phyloP scores from a whole-genome alignment of 2,329 filamentous ascomycete genomes.

The Colletotrichum godetiae region DNA sequence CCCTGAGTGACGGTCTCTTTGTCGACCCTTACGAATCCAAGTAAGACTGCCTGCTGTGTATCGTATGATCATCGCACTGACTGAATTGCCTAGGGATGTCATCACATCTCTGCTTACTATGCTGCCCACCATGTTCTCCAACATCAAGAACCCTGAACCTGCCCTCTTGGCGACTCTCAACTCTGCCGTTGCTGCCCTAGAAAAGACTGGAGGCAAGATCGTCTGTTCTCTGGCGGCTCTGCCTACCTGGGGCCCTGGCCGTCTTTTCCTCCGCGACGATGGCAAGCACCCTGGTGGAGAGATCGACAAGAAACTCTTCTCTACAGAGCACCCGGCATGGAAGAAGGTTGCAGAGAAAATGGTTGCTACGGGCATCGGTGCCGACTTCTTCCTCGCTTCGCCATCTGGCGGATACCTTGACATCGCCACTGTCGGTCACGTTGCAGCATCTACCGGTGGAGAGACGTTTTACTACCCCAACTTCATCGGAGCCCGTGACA shows the following conservation, averaged over 20 bases:
- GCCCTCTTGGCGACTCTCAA: conserved; percentile 87
- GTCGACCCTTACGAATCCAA: conserved; percentile 94
- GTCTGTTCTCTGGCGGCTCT: conserved; percentile 88
- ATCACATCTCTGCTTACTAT: conserved; percentile 88
- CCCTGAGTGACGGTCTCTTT: conserved; percentile 90
- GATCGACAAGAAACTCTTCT: conserved; percentile 90
- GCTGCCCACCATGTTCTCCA: conserved; percentile 87
- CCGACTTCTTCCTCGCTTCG: conserved; percentile 94
- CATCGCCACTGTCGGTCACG: conserved; percentile 90
- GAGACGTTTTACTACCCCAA: conserved; percentile 98
- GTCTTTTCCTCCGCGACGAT: conserved; percentile 87
- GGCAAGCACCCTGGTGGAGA: conserved; percentile 88
- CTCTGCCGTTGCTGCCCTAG: conserved; percentile 84
- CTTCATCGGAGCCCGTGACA: conserved; percentile 88
- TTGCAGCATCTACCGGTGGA: conserved; percentile 89
- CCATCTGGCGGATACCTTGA: conserved; percentile 93
- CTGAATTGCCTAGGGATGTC: conserved; percentile 65
- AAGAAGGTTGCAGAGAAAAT: conserved; percentile 88
- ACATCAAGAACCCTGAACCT: conserved; percentile 90
- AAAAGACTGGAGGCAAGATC: conserved; percentile 91
- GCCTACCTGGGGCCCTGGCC: conserved; percentile 90
- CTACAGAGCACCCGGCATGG: conserved; percentile 90
- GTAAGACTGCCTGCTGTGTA: conserved; percentile 50
- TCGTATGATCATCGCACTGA: neutral
- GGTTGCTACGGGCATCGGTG: conserved; percentile 86